Conservation (phyloP, 371 early-diverging fungal species). For the Funneliformis caledonium region DNA sequence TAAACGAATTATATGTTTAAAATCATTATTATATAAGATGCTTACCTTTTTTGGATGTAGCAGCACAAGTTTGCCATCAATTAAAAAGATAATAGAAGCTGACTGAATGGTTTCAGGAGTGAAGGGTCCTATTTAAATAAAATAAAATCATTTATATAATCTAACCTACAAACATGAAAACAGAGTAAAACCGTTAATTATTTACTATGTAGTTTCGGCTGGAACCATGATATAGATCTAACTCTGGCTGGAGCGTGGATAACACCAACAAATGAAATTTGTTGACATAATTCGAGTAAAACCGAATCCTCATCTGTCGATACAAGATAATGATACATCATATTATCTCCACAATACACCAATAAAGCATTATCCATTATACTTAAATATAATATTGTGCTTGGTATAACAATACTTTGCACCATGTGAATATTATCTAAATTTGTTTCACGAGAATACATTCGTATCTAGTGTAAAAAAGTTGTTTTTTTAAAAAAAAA, state of each 20-base stretch:
- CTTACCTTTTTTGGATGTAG: slow-evolving; percentile 50
- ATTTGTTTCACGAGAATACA: slow-evolving; percentile 81
- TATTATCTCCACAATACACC: slow-evolving; percentile 74
- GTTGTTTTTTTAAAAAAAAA: not conserved
- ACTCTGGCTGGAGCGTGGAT: slow-evolving; percentile 59
- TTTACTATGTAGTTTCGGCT: slow-evolving; percentile 49
- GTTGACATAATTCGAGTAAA: slow-evolving; percentile 60
- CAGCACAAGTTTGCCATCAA: slow-evolving; percentile 57
- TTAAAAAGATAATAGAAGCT: slow-evolving; percentile 55
- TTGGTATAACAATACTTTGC: slow-evolving; percentile 53
- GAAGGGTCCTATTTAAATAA: slow-evolving; percentile 47
- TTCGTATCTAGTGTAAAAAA: slow-evolving; percentile 58
- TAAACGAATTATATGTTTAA: not conserved
- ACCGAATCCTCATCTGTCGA: slow-evolving; percentile 45
- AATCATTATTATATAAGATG: slow-evolving; percentile 34
- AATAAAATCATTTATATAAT: not conserved
- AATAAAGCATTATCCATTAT: slow-evolving; percentile 61
- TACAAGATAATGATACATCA: slow-evolving; percentile 56
- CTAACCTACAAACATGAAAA: not conserved
- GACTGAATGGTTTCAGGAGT: slow-evolving; percentile 47
- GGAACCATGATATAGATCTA: slow-evolving; percentile 60
- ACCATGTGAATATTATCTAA: slow-evolving; percentile 67
- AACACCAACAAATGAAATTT: slow-evolving; percentile 71
- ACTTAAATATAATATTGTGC: slow-evolving; percentile 60
- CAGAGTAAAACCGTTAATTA: not conserved